phyloP scores from a whole-genome alignment of 2,329 filamentous ascomycete genomes.

The Harringtonia lauricola region DNA sequence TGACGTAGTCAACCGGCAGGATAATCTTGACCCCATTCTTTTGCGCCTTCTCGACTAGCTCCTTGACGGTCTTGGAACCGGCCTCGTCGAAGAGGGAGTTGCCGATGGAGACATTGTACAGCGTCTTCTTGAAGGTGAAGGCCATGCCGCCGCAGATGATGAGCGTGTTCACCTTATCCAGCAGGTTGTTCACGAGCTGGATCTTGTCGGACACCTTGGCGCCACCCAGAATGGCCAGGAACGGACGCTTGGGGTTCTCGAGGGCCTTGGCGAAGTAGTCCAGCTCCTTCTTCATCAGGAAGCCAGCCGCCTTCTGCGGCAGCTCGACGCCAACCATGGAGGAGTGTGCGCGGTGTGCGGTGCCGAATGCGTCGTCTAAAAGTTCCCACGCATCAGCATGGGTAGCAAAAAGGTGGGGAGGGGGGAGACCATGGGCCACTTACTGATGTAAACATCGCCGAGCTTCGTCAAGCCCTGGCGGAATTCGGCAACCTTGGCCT shows the following conservation, averaged over 20 bases:
- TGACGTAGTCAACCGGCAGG: conserved; percentile 90
- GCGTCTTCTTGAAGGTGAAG: conserved; percentile 99
- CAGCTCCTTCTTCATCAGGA: conserved; percentile 99
- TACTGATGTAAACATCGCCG: conserved; percentile 93
- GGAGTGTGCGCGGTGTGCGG: conserved; percentile 94
- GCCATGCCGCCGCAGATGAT: conserved; percentile 97
- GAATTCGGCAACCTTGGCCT: conserved; percentile 85
- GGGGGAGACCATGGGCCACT: conserved; percentile 23
- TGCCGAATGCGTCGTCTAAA: conserved; percentile 92
- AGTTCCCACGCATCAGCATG: neutral
- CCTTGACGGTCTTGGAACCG: conserved; percentile 79
- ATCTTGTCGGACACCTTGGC: conserved; percentile 99
- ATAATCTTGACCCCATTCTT: conserved; percentile 92
- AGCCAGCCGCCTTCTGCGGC: conserved; percentile 92
- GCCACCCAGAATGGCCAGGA: conserved; percentile 96
- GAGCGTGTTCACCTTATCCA: conserved; percentile 94
- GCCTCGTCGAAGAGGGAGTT: conserved; percentile 88
- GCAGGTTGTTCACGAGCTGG: conserved; percentile 96
- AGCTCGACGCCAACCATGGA: conserved; percentile 98
- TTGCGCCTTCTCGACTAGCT: conserved; percentile 91
- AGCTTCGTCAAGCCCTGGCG: conserved; percentile 89
- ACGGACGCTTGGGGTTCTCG: conserved; percentile 84
- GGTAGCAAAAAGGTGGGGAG: too few relatives aligned
- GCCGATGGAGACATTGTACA: conserved; percentile 81
- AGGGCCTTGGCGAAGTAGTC: conserved; percentile 98